Conservation (phyloP, 352 stramenopile genomes). For the Elongisporangium anandrum region DNA sequence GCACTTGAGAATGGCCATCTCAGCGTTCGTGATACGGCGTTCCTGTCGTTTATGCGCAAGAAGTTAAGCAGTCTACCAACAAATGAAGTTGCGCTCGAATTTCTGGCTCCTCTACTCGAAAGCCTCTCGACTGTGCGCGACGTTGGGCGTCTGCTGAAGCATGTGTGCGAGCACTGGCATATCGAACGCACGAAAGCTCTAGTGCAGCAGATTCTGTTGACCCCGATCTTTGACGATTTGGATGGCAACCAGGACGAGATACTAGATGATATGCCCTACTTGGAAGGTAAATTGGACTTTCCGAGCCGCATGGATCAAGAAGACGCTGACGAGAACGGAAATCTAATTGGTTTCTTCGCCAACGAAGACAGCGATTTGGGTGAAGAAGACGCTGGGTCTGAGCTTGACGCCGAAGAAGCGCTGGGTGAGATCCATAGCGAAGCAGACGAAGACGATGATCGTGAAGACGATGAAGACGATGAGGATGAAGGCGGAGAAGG, state of each 20-base stretch:
- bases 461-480: constrained; percentile 19
- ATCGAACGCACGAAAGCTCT: constrained; percentile 44
- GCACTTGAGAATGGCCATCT: constrained; percentile 71
- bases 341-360: constrained; percentile 63
- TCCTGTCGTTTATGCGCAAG: constrained; percentile 23
- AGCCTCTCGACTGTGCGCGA: constrained; percentile 71
- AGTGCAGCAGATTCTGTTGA: constrained; percentile 75
- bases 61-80: constrained; percentile 26
- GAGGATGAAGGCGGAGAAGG: constrained; percentile 26
- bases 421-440: constrained; percentile 18
- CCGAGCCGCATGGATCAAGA: constrained; percentile 74
- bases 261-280: constrained; percentile 47
- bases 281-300: constrained; percentile 66
- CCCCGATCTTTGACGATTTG: constrained; percentile 73
- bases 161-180: constrained; percentile 63
- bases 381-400: constrained; percentile 33
- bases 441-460: constrained; percentile 20
- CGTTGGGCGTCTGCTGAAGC: constrained; percentile 53
- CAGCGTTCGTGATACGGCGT: constrained; percentile 37
- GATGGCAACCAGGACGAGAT: constrained; percentile 81
- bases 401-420: constrained; percentile 11
- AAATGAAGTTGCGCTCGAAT: constrained; percentile 61
- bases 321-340: constrained; percentile 80
- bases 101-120: constrained; percentile 64
- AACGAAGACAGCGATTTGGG: constrained; percentile 68